These are phyloP conservation scores for Trifolium fragiferum DNA, from an alignment of 306 rosid genomes.

Conservation along the genomic window DNA sequence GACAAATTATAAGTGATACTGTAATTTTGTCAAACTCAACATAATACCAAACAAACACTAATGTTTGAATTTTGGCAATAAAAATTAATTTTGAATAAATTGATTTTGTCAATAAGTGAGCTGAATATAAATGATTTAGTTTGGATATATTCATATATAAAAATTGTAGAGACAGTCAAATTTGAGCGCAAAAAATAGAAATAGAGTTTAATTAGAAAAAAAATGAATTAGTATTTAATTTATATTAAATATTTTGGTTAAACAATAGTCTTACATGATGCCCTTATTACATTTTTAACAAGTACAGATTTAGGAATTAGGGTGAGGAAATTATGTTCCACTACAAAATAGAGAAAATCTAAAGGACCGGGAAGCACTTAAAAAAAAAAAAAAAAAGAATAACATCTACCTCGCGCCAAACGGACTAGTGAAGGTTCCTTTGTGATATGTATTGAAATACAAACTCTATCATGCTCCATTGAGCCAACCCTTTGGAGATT, in stretches of 20 bases:
- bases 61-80: no score
- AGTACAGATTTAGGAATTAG: not conserved
- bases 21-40: no score
- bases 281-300: not conserved
- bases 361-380: not conserved
- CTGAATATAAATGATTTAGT: no score
- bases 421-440: not conserved
- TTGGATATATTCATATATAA: no score
- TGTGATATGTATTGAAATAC: not conserved
- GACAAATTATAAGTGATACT: not conserved
- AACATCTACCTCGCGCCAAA: not conserved
- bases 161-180: no score
- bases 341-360: not conserved
- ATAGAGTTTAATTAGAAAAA: no score
- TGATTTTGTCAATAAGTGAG: no score
- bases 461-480: not conserved
- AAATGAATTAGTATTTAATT: not conserved
- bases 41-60: no score
- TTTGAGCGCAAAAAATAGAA: no score
- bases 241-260: no score
- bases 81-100: no score
- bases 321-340: not conserved
- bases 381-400: not conserved
- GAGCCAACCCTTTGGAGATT: not conserved
- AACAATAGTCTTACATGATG: no score